Conservation (phyloP, 2,329 filamentous ascomycete genomes). For the Colletotrichum tofieldiae region DNA sequence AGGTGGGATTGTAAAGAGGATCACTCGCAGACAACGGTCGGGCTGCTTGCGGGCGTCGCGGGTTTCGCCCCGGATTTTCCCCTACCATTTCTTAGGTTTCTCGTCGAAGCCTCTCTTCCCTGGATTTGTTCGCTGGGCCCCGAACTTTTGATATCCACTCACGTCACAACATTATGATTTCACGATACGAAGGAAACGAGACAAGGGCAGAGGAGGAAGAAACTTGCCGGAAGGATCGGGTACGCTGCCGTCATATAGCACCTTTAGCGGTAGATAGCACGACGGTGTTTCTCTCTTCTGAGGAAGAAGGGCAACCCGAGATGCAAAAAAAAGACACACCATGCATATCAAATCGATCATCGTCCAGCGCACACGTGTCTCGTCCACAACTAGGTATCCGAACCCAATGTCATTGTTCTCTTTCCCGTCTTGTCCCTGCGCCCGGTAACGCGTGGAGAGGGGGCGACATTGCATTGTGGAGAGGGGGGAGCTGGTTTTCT, state of each 20-base stretch:
- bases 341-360: background rate
- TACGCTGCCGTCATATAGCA: background rate
- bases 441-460: background rate
- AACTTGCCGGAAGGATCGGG: background rate
- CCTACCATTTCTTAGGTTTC: background rate
- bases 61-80: background rate
- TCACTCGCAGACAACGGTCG: conserved; percentile 6
- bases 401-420: background rate
- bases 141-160: conserved; percentile 33
- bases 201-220: conserved; percentile 1
- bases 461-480: conserved; percentile 1
- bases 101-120: background rate
- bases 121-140: conserved; percentile 13
- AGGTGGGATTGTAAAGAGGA: background rate
- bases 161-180: conserved; percentile 37
- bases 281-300: background rate
- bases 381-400: background rate
- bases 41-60: conserved; percentile 12
- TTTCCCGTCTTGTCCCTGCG: background rate
- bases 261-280: conserved; percentile 13
- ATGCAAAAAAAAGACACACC: conserved; percentile 6
- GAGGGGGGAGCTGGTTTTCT: background rate
- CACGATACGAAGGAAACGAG: conserved; percentile 37
- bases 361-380: background rate
- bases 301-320: background rate